These are phyloP conservation scores for Ustilago esculenta DNA, from an alignment of 1,284 basidiomycete genomes.

Conservation along the genomic window DNA sequence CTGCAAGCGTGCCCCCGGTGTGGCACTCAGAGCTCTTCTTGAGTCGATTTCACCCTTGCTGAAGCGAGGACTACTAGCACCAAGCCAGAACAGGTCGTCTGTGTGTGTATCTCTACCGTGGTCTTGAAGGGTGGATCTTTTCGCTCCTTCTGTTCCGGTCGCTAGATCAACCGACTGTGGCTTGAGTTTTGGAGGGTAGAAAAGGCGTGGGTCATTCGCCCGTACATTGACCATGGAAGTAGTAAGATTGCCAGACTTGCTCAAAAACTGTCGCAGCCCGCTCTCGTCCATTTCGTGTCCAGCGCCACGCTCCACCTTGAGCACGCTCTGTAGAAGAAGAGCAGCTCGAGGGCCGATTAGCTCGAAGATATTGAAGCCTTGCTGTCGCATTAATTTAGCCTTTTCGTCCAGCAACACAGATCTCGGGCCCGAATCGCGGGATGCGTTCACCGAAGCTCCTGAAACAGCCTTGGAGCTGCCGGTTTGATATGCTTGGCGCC, in stretches of 20 bases:
- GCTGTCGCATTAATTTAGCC: constrained; percentile 9
- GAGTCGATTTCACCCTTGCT: constrained; percentile 62
- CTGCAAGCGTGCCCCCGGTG: constrained; percentile 38
- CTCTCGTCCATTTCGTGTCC: not conserved
- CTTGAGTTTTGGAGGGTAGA: constrained; percentile 50
- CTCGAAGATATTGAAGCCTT: constrained; percentile 63
- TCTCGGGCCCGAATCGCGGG: not conserved
- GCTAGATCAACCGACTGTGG: not conserved
- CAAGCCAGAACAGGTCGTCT: constrained; percentile 27
- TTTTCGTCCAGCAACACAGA: constrained; percentile 12
- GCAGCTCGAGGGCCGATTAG: constrained; percentile 50
- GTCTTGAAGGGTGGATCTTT: not conserved
- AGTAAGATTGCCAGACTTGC: not conserved
- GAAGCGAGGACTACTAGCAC: constrained; percentile 36
- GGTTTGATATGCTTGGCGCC: constrained; percentile 5
- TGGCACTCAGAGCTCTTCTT: constrained; percentile 41
- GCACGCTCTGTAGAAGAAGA: constrained; percentile 47
- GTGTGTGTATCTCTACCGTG: not conserved
- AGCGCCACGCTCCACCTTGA: constrained; percentile 15
- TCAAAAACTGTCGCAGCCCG: constrained; percentile 9
- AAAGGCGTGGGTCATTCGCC: constrained; percentile 61
- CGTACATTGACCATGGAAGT: constrained; percentile 18
- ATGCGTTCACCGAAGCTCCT: not conserved
- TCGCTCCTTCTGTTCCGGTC: not conserved
- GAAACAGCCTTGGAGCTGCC: not conserved